These are phyloP conservation scores for Westerdykella ornata DNA, from an alignment of 2,329 filamentous ascomycete genomes.

Conservation along the genomic window DNA sequence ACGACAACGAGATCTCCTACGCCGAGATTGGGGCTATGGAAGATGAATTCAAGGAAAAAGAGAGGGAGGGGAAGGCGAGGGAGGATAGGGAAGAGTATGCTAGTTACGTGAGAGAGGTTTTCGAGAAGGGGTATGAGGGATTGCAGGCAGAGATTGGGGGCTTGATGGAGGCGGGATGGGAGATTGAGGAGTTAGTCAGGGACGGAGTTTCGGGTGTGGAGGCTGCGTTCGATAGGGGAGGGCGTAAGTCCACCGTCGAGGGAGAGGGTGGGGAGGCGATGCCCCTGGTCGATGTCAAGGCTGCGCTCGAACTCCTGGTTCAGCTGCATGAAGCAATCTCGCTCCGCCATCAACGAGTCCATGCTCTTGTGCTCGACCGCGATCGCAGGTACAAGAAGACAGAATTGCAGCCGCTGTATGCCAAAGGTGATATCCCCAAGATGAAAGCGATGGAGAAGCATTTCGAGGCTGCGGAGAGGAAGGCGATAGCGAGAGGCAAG, in stretches of 20 bases:
- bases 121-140: conserved; percentile 44
- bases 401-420: conserved; percentile 47
- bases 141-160: conserved; percentile 46
- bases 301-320: conserved; percentile 33
- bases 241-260: conserved; percentile 8
- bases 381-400: conserved; percentile 51
- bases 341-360: conserved; percentile 44
- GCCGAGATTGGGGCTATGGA: conserved; percentile 51
- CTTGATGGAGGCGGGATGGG: conserved; percentile 44
- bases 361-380: conserved; percentile 47
- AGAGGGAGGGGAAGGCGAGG: conserved; percentile 46
- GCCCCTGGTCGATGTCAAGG: conserved; percentile 7
- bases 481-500: conserved; percentile 45
- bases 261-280: neutral
- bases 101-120: conserved; percentile 46
- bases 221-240: neutral
- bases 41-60: conserved; percentile 49
- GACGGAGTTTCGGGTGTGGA: conserved; percentile 20
- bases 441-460: conserved; percentile 44
- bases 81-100: conserved; percentile 50
- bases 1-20: conserved; percentile 52
- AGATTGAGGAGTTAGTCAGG: conserved; percentile 22
- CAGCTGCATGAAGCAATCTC: conserved; percentile 45
- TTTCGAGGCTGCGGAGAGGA: conserved; percentile 47
- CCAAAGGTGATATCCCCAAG: conserved; percentile 46